Evolutionary conservation across 345 rosid species (phyloP).

Genomic region (Jatropha curcas): DNA sequence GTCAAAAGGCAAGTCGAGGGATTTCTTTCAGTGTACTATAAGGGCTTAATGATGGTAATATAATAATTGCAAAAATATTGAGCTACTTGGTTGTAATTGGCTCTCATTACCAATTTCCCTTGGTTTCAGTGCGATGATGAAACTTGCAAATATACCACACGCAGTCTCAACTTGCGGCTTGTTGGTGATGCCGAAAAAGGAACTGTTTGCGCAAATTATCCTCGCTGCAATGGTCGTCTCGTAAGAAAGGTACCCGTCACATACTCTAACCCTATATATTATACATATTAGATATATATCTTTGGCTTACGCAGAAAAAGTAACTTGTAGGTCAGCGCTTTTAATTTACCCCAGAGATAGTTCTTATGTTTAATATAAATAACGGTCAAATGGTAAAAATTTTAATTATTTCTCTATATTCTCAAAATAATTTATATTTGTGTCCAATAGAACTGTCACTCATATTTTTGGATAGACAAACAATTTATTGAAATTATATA

Average conservation of each 20-base stretch:
- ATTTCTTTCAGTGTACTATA: constrained; percentile 73
- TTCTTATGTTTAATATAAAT: no score
- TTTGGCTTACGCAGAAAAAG: no score
- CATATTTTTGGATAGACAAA: no score
- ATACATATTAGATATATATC: no score
- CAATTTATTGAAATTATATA: no score
- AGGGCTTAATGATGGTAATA: constrained; percentile 89
- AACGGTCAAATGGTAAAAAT: no score
- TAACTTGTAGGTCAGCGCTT: no score
- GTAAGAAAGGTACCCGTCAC: constrained; percentile 56
- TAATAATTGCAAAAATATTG: background rate
- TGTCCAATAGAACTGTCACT: no score
- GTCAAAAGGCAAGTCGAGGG: constrained; percentile 80
- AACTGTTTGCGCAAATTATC: constrained; percentile 95
- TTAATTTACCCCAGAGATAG: no score
- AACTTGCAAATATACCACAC: constrained; percentile 79
- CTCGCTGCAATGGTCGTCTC: constrained; percentile 83
- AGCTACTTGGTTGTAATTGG: background rate
- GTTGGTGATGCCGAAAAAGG: constrained; percentile 88
- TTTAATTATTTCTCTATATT: no score
- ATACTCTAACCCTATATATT: background rate
- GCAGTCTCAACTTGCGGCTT: constrained; percentile 60
- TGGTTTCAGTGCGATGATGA: constrained; percentile 90
- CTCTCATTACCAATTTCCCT: constrained; percentile 1
- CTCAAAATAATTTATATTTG: no score